Percentiles rank a stretch among this genome's conserved stretches.
Evolutionary conservation across 139 green algal genomes (phyloP).

Genomic region (Penium margaritaceum): DNA sequence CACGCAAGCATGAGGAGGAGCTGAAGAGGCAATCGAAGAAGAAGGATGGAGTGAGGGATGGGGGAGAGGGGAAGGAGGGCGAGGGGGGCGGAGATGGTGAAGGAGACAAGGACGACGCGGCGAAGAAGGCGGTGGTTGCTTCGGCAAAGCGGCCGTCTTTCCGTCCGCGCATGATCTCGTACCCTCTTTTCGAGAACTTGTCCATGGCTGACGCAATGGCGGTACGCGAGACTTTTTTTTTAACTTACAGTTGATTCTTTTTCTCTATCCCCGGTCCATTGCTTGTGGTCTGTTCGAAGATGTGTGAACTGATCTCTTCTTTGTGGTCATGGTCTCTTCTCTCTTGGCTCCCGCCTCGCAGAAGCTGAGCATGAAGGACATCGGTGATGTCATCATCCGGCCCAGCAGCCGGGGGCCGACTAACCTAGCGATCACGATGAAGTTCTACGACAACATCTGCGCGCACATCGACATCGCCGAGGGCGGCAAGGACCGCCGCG

Average conservation of each 20-base stretch:
- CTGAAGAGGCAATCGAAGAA: constrained; percentile 28
- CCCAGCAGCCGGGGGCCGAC: constrained; percentile 48
- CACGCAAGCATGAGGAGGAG: neutral
- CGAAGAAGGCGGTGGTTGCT: too few relatives aligned
- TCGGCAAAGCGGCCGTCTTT: constrained; percentile 1
- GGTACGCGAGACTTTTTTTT: constrained; percentile 15
- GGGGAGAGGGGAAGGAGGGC: too few relatives aligned
- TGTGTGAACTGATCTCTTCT: too few relatives aligned
- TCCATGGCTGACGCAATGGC: constrained; percentile 47
- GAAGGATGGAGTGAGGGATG: constrained; percentile 17
- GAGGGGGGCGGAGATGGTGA: too few relatives aligned
- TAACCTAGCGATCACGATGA: constrained; percentile 50
- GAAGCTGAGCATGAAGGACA: neutral
- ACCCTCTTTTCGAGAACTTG: constrained; percentile 68
- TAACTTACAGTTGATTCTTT: neutral
- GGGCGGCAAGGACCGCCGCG: constrained; percentile 48
- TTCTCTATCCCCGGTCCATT: neutral
- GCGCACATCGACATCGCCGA: constrained; percentile 58
- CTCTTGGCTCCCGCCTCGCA: too few relatives aligned
- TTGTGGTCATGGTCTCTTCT: too few relatives aligned
- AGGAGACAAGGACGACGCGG: too few relatives aligned
- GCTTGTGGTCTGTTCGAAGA: too few relatives aligned
- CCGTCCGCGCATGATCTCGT: constrained; percentile 55
- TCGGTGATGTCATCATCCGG: constrained; percentile 48
- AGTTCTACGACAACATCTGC: constrained; percentile 45